Evolutionary conservation across 2,329 filamentous ascomycete species (phyloP).

Genomic region (Tympanopsis confertula): DNA sequence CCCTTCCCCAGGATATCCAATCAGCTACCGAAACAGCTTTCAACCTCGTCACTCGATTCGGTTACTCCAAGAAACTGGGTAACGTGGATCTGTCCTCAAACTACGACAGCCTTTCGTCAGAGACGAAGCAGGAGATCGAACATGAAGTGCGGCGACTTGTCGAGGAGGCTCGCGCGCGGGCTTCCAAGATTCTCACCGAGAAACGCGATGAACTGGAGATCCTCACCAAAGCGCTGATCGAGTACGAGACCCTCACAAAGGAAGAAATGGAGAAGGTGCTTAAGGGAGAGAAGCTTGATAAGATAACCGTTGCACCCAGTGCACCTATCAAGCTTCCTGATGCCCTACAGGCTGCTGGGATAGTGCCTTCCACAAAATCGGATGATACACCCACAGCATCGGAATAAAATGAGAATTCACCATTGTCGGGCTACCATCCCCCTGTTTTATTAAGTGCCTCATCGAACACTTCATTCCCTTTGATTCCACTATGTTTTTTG

Average conservation of each 20-base stretch:
- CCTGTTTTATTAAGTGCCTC: too few species aligned
- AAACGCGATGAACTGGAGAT: neutral
- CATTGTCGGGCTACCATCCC: too few species aligned
- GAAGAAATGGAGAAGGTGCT: constrained; percentile 54
- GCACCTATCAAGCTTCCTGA: constrained; percentile 41
- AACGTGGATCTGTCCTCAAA: constrained; percentile 48
- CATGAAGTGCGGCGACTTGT: constrained; percentile 20
- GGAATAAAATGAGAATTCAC: too few species aligned
- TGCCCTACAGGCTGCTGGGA: neutral
- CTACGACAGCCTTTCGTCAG: constrained; percentile 44
- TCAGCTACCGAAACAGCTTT: constrained; percentile 46
- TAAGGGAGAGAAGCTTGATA: constrained; percentile 47
- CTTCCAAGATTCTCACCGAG: neutral
- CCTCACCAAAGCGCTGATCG: constrained; percentile 40
- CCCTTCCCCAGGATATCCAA: constrained; percentile 35
- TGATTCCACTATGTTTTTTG: too few species aligned
- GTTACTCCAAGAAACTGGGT: constrained; percentile 50
- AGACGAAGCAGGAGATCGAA: constrained; percentile 53
- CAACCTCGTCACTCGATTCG: constrained; percentile 45
- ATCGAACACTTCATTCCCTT: too few species aligned
- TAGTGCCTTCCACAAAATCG: too few species aligned
- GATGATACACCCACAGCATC: too few species aligned
- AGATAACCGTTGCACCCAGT: constrained; percentile 25
- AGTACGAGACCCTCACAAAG: constrained; percentile 51
- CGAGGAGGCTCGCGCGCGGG: neutral